A percentile compares a stretch with the other conserved stretches of the same genome.
These are phyloP conservation scores for Pseudonectria foliicola DNA, from an alignment of 2,329 filamentous ascomycete species.

Conservation along the genomic window DNA sequence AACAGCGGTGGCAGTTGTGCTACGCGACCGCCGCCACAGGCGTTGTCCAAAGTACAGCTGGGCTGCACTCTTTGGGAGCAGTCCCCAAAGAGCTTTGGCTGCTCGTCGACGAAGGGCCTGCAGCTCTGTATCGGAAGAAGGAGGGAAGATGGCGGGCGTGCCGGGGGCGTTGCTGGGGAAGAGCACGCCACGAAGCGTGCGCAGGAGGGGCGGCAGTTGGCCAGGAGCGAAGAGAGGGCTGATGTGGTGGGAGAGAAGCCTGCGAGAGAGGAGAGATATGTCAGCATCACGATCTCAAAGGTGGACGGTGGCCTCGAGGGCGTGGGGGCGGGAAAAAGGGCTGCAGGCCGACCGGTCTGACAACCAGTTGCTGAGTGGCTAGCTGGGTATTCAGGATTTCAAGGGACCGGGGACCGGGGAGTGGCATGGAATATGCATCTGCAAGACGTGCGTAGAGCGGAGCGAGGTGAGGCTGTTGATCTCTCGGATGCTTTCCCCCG, in stretches of 20 bases:
- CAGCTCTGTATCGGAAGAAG: slow-evolving; percentile 52
- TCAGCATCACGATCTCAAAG: too few relatives aligned
- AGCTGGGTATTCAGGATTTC: too few relatives aligned
- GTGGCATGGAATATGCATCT: too few relatives aligned
- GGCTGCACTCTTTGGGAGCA: slow-evolving; percentile 41
- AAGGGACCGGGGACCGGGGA: too few relatives aligned
- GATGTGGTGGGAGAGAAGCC: slow-evolving; percentile 52
- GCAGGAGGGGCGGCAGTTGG: slow-evolving; percentile 59
- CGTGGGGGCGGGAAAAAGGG: too few relatives aligned
- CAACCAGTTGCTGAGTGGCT: too few relatives aligned
- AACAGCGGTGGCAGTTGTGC: too few relatives aligned
- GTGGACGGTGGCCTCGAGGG: too few relatives aligned
- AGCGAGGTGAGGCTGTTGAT: too few relatives aligned
- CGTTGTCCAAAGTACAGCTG: slow-evolving; percentile 44
- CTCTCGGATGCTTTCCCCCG: too few relatives aligned
- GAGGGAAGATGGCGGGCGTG: slow-evolving; percentile 52
- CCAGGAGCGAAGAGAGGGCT: slow-evolving; percentile 54
- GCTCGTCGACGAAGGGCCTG: slow-evolving; percentile 58
- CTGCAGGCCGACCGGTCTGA: too few relatives aligned
- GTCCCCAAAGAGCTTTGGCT: slow-evolving; percentile 49
- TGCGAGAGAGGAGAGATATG: slow-evolving; percentile 30
- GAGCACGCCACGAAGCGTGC: slow-evolving; percentile 65
- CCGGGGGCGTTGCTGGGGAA: slow-evolving; percentile 81
- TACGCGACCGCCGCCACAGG: slow-evolving; percentile 16
- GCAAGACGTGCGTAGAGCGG: too few relatives aligned